Conservation (phyloP, 371 early-diverging fungal genomes). For the Amoeboradix gromovi region DNA sequence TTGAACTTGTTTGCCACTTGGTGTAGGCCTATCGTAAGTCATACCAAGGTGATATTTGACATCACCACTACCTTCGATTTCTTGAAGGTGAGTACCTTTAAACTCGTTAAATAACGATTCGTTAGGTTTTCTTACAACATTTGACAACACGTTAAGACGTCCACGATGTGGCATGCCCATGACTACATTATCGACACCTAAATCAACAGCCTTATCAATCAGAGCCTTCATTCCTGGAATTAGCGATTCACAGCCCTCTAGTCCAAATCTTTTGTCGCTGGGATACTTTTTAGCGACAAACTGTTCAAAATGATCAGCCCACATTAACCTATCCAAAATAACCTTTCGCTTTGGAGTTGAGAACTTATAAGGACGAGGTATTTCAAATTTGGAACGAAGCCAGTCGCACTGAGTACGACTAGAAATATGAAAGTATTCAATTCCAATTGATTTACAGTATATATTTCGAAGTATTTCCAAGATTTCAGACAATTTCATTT, state of each 20-base stretch:
- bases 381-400: constrained; percentile 69
- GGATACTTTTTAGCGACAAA: background rate
- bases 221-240: constrained; percentile 1
- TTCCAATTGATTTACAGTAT: constrained; percentile 69
- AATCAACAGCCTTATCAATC: background rate
- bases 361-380: constrained; percentile 51
- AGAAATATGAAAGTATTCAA: constrained; percentile 89
- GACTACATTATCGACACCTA: background rate
- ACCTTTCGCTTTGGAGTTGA: constrained; percentile 50
- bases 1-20: constrained; percentile 79
- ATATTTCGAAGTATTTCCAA: constrained; percentile 42
- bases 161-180: constrained; percentile 9
- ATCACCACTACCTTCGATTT: constrained; percentile 43
- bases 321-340: constrained; percentile 76
- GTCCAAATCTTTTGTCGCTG: background rate
- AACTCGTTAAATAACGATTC: constrained; percentile 20
- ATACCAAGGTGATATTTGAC: constrained; percentile 83
- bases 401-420: constrained; percentile 83
- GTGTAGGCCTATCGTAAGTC: constrained; percentile 79
- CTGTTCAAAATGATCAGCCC: constrained; percentile 27
- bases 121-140: constrained; percentile 86
- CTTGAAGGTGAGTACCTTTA: background rate
- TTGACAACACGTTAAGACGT: constrained; percentile 71
- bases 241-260: background rate
- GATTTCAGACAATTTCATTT: constrained; percentile 60